A percentile compares a stretch with the other conserved stretches of the same genome.
Evolutionary conservation across 805 yeast species (phyloP).

Genomic region (Candida chauliodis): DNA sequence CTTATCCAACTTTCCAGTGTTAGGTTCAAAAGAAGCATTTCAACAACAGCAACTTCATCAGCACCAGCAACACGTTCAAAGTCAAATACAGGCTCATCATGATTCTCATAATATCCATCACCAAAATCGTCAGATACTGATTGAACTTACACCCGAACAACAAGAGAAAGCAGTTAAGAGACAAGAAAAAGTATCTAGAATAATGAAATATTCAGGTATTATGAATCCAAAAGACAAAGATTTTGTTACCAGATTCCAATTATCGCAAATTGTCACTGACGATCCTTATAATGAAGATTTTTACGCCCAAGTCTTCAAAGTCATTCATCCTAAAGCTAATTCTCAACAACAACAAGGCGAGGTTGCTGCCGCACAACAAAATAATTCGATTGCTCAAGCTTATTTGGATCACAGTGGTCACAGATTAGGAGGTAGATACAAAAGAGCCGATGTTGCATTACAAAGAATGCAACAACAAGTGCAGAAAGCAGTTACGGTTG

Average conservation of each 20-base stretch:
- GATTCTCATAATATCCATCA: constrained; percentile 18
- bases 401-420: constrained; percentile 90
- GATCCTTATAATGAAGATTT: constrained; percentile 98
- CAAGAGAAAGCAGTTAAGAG: constrained; percentile 63
- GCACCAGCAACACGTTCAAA: constrained; percentile 17
- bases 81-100: constrained; percentile 15
- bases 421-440: constrained; percentile 79
- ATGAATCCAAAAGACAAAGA: constrained; percentile 98
- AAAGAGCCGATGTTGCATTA: constrained; percentile 83
- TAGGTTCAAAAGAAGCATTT: constrained; percentile 43
- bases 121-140: constrained; percentile 21
- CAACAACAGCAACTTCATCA: constrained; percentile 16
- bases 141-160: constrained; percentile 65
- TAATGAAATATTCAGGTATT: constrained; percentile 81
- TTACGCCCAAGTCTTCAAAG: constrained; percentile 87
- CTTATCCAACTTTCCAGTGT: constrained; percentile 52
- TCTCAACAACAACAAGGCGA: constrained; percentile 39
- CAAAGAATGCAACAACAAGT: constrained; percentile 99
- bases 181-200: constrained; percentile 71
- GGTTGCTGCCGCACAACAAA: constrained; percentile 44
- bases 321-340: constrained; percentile 57
- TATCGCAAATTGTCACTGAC: constrained; percentile 92
- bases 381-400: constrained; percentile 87
- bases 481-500: constrained; percentile 92
- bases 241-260: constrained; percentile 88